A percentile compares a stretch with the other conserved stretches of the same genome.
phyloP scores from a whole-genome alignment of 2,329 filamentous ascomycete species.

The Paecilomyces formosus region DNA sequence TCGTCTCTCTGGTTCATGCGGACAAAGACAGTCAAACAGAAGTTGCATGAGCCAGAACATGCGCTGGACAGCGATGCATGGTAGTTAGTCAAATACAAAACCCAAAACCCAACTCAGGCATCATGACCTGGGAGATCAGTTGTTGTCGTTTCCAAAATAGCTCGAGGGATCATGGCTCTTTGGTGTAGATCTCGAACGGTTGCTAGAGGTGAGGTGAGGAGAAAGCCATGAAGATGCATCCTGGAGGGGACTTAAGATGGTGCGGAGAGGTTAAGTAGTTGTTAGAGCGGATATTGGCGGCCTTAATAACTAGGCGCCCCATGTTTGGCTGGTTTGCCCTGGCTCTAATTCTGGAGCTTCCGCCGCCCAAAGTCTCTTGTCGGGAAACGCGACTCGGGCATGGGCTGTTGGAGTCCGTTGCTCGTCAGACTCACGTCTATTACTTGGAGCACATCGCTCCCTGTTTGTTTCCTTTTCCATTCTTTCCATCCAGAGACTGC shows the following conservation, averaged over 20 bases:
- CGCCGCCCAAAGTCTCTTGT: background rate
- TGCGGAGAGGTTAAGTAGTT: no score
- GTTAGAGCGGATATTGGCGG: no score
- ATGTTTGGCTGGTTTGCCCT: background rate
- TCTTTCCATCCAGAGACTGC: background rate
- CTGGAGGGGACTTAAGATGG: no score
- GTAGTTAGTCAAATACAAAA: background rate
- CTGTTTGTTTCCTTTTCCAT: background rate
- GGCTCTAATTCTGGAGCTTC: background rate
- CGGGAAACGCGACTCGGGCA: background rate
- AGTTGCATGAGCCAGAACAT: background rate
- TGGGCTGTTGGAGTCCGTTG: background rate
- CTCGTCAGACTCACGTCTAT: background rate
- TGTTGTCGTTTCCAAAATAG: no score
- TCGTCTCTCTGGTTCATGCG: background rate
- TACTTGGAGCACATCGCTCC: background rate
- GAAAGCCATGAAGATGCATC: no score
- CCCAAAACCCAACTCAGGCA: background rate
- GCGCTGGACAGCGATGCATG: background rate
- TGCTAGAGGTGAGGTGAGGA: no score
- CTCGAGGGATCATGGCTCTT: no score
- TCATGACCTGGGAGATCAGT: background rate
- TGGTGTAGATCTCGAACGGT: no score
- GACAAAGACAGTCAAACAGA: background rate
- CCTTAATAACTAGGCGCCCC: background rate